phyloP scores from a whole-genome alignment of 192 early-diverging fungal species.

The Backusella macrospora region DNA sequence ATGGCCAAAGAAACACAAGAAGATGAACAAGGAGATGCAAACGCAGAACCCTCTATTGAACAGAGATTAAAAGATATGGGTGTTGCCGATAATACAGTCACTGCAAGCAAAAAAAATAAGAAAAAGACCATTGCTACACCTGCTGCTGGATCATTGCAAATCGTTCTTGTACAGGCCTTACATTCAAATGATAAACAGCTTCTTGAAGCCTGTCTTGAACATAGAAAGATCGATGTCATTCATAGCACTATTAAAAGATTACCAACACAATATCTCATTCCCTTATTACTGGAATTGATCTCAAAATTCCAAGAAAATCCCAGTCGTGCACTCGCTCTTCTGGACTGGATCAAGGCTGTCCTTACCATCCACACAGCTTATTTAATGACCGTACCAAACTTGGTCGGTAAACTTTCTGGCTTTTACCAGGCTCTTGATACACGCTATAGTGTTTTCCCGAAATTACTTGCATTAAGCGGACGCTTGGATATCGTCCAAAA shows the following conservation, averaged over 20 bases:
- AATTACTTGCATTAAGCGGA: conserved; percentile 50
- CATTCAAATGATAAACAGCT: conserved; percentile 55
- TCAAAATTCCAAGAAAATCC: conserved; percentile 52
- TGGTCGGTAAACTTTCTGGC: conserved; percentile 51
- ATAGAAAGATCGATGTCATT: conserved; percentile 34
- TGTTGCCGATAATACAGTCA: conserved; percentile 33
- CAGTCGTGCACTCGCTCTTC: conserved; percentile 44
- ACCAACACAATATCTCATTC: conserved; percentile 52
- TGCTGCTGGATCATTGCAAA: conserved; percentile 53
- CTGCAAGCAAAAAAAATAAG: conserved; percentile 2
- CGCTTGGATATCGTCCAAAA: conserved; percentile 56
- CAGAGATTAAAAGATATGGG: conserved; percentile 47
- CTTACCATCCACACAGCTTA: conserved; percentile 55
- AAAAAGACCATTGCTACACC: conserved; percentile 32
- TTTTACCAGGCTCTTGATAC: conserved; percentile 55
- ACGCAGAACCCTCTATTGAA: conserved; percentile 42
- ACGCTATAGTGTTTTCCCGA: conserved; percentile 49
- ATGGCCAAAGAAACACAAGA: conserved; percentile 29
- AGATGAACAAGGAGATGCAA: conserved; percentile 21
- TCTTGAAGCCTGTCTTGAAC: conserved; percentile 50
- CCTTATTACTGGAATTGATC: conserved; percentile 52
- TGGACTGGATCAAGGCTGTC: conserved; percentile 58
- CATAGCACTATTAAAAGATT: conserved; percentile 51
- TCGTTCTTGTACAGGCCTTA: conserved; percentile 57
- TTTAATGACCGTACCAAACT: conserved; percentile 58